Evolutionary conservation across 2,329 filamentous ascomycete species (phyloP).

Genomic region (Sporothrix variecibatus): DNA sequence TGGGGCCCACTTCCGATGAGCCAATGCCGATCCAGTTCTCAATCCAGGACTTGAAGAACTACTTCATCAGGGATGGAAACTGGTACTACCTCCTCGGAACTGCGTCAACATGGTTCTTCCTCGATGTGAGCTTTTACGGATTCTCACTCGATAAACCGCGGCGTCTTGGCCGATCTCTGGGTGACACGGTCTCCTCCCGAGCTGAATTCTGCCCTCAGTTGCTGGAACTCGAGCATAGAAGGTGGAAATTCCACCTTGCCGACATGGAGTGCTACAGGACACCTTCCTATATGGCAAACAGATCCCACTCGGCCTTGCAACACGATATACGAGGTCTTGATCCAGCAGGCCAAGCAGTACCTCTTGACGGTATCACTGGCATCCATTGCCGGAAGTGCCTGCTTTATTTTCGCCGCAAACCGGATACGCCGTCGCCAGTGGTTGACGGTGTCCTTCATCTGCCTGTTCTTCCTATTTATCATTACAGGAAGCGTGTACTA

Average conservation of each 20-base stretch:
- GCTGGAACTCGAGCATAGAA: constrained; percentile 49
- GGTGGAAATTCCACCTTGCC: constrained; percentile 49
- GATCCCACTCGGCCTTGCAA: constrained; percentile 52
- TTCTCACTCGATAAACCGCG: constrained; percentile 53
- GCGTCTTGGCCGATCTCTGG: constrained; percentile 48
- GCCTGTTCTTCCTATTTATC: constrained; percentile 50
- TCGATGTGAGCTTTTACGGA: constrained; percentile 61
- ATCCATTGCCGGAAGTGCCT: constrained; percentile 53
- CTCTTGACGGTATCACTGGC: constrained; percentile 54
- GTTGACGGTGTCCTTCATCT: constrained; percentile 53
- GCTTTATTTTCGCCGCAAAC: constrained; percentile 52
- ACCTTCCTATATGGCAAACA: constrained; percentile 52
- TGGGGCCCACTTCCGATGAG: constrained; percentile 31
- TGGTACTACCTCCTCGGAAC: constrained; percentile 49
- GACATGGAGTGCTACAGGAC: constrained; percentile 42
- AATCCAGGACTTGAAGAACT: constrained; percentile 50
- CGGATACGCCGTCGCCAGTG: constrained; percentile 51
- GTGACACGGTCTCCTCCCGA: constrained; percentile 39
- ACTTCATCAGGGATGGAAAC: constrained; percentile 52
- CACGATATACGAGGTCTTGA: constrained; percentile 54
- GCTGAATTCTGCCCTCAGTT: constrained; percentile 45
- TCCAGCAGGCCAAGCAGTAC: constrained; percentile 56
- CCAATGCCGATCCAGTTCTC: constrained; percentile 53
- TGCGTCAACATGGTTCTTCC: constrained; percentile 54
- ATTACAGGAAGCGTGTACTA: constrained; percentile 55